Evolutionary conservation across 306 rosid species (phyloP).

Genomic region (Citrullus amarus): DNA sequence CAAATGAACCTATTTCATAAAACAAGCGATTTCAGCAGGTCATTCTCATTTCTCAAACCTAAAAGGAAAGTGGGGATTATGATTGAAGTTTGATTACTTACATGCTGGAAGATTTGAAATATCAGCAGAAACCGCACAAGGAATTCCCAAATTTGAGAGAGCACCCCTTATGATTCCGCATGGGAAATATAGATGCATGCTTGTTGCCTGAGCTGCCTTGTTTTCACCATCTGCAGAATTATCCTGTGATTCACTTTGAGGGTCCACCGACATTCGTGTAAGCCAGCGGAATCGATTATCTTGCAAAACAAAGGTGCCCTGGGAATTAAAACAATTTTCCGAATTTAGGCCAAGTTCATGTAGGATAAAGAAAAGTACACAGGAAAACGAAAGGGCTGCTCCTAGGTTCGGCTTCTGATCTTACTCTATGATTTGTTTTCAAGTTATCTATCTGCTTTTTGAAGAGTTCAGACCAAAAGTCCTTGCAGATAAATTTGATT

Average conservation of each 20-base stretch:
- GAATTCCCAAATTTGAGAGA: constrained; percentile 89
- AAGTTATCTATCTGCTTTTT: constrained; percentile 97
- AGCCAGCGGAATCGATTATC: constrained; percentile 86
- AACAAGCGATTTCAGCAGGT: not conserved
- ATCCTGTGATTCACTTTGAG: constrained; percentile 53
- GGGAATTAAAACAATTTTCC: constrained; percentile 9
- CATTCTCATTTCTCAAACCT: not conserved
- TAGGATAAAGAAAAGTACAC: not conserved
- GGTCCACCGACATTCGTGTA: constrained; percentile 63
- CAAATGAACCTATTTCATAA: constrained; percentile 65
- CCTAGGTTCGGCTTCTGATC: constrained; percentile 12
- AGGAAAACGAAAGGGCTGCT: not conserved
- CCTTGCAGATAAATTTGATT: constrained; percentile 95
- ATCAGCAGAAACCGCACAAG: constrained; percentile 94
- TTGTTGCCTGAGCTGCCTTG: constrained; percentile 55
- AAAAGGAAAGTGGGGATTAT: not conserved
- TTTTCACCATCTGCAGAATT: constrained; percentile 39
- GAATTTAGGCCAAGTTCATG: not conserved
- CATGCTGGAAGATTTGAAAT: constrained; percentile 88
- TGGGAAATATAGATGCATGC: constrained; percentile 92
- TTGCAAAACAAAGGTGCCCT: constrained; percentile 98
- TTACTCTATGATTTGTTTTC: constrained; percentile 87
- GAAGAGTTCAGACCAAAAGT: constrained; percentile 96
- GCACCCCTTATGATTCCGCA: constrained; percentile 97
- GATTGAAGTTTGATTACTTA: constrained; percentile 22